Base-by-base conservation (phyloP, 78 protist species). In the Dictyostelium intermedium region DNA sequence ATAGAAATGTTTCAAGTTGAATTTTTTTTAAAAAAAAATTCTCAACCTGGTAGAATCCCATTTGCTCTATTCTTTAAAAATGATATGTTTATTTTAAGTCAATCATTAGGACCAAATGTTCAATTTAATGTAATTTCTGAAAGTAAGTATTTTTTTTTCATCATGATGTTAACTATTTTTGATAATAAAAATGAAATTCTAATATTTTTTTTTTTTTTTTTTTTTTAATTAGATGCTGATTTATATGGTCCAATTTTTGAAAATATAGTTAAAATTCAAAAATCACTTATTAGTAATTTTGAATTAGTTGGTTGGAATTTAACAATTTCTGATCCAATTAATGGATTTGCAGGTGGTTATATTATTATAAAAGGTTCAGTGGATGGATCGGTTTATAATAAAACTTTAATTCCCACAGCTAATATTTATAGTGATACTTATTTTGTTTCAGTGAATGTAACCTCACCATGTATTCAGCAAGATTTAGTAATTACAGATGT, bases 271-370 rank as follows among this genome's bases (percentile, higher is more conserved):
- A 72, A 34, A 34, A 3, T 32, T 2, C 41, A 39, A 69, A 30
- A 30, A 14, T 10, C 39, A 72, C 1, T 72, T 34, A 3, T 14
- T 16, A 35, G 41, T 18, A 6, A 18, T 14, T 32, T 18, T 34
- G 0, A 0, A 34, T 11, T 14, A 6, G 20, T 34, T 34, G 45
- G 45, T 32, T 72, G 79, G 79, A 34, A 11, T 6, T 72, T 72
- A 18, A 72, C 39, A 2, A 77, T 77, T 25, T 9, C 5, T 3
- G 83, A 77, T 77, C 14, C 30, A 35, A 74, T 77, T 41, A 77
- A 77, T 39, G 83, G 83, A 39, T 77, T 77, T 77, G 45, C 27
- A 23, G 34, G 45, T 39, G 83, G 83, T 34, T 14, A 72, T 32
- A 34, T 72, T 10, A 20, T 27, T 13, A 34, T 72, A 32, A 72